Conservation (phyloP, 257 asterid genomes). For the Ilex asprella region DNA sequence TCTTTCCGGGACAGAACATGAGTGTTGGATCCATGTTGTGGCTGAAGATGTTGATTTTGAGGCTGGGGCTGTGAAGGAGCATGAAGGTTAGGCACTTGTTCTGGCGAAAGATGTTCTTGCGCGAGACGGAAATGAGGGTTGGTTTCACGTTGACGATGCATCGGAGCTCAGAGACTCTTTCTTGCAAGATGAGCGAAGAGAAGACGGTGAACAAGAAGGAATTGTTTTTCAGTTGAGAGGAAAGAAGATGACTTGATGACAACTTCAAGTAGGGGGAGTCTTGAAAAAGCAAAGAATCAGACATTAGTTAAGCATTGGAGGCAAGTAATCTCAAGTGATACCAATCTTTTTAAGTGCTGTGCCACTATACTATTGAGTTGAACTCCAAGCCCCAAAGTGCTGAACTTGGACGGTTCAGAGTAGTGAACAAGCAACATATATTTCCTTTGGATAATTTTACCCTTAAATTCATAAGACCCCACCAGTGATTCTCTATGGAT, state of each 20-base stretch:
- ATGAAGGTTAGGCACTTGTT: slow-evolving; percentile 2
- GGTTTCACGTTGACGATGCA: slow-evolving; percentile 19
- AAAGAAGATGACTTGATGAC: slow-evolving; percentile 7
- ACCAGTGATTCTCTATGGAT: no score
- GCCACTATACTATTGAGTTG: no score
- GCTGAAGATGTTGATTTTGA: neutral
- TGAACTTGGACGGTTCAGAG: no score
- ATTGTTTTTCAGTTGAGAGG: neutral
- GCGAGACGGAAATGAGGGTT: slow-evolving; percentile 35
- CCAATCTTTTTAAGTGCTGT: no score
- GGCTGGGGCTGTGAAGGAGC: slow-evolving; percentile 10
- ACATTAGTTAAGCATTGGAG: slow-evolving; percentile 28
- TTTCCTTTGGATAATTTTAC: no score
- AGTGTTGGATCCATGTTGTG: neutral
- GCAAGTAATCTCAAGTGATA: slow-evolving; percentile 24
- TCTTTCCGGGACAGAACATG: neutral
- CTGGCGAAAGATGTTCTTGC: neutral
- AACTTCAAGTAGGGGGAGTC: slow-evolving; percentile 10
- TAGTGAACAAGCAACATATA: no score
- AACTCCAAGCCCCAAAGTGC: no score
- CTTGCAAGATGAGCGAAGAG: slow-evolving; percentile 5
- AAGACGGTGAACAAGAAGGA: slow-evolving; percentile 1
- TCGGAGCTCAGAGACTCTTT: slow-evolving; percentile 5
- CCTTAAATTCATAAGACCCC: no score
- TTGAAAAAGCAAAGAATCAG: slow-evolving; percentile 29